These are phyloP conservation scores for Curvularia sp. DNA, from an alignment of 2,329 filamentous ascomycete species.

Conservation along the genomic window DNA sequence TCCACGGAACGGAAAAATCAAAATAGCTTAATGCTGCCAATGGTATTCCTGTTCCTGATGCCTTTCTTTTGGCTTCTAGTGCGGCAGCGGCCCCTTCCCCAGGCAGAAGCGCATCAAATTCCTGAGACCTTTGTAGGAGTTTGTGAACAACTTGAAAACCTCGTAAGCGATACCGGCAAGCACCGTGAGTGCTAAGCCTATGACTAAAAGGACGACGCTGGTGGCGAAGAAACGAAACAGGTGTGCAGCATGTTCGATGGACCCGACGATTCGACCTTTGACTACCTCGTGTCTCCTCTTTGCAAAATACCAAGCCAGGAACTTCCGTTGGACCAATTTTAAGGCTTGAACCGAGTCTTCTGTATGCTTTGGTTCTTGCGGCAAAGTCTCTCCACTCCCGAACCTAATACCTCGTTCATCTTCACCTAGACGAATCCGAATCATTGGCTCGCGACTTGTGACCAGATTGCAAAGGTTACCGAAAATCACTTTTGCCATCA, in stretches of 20 bases:
- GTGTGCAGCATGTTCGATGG: constrained; percentile 5
- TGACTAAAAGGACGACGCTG: not conserved
- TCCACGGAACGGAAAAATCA: not conserved
- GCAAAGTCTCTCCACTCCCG: constrained; percentile 1
- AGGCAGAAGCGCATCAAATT: constrained; percentile 2
- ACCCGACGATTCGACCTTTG: constrained; percentile 1
- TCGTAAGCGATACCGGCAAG: constrained; percentile 1
- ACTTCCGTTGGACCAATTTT: not conserved
- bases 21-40: not conserved
- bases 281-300: not conserved
- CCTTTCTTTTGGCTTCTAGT: not conserved
- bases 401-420: constrained; percentile 1
- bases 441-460: constrained; percentile 9
- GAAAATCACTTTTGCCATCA: constrained; percentile 7
- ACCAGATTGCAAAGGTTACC: constrained; percentile 6
- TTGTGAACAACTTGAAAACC: not conserved
- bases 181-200: not conserved
- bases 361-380: not conserved
- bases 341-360: not conserved
- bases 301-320: constrained; percentile 13
- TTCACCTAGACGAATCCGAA: constrained; percentile 6
- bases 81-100: not conserved
- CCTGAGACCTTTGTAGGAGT: not conserved
- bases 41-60: not conserved
- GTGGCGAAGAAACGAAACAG: constrained; percentile 3